Conservation (phyloP, 176 grass and related monocot species). For the Triticum dicoccoides region DNA sequence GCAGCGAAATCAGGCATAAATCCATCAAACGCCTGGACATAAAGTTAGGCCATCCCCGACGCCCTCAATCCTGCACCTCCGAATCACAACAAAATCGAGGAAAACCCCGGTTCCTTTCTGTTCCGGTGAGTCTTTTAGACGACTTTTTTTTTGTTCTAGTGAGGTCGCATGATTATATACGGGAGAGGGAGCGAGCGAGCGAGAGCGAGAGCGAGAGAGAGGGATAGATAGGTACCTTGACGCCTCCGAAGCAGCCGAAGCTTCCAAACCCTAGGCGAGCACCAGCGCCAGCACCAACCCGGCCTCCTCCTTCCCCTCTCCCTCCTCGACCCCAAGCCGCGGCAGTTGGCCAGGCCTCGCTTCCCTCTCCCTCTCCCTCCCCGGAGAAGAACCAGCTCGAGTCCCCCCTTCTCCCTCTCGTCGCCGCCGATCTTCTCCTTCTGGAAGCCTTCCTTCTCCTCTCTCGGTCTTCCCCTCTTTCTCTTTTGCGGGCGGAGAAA, state of each 20-base stretch:
- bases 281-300: neutral
- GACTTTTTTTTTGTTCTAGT: neutral
- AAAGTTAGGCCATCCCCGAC: neutral
- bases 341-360: neutral
- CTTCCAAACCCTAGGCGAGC: slow-evolving; percentile 46
- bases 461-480: neutral
- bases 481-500: slow-evolving; percentile 12
- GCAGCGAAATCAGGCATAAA: slow-evolving; percentile 3
- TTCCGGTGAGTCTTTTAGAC: neutral
- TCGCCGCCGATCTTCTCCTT: neutral
- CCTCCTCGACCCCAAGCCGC: neutral
- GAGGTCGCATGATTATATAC: neutral
- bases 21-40: neutral
- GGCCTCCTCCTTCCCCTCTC: neutral
- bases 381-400: neutral
- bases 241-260: neutral
- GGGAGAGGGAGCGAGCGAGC: neutral
- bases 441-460: slow-evolving; percentile 1
- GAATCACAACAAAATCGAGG: slow-evolving; percentile 12
- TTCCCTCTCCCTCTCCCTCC: neutral
- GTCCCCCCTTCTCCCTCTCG: neutral
- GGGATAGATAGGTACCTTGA: slow-evolving; percentile 12
- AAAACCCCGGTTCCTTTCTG: neutral
- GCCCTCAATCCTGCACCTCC: neutral
- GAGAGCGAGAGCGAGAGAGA: neutral